Conservation (phyloP, 2,329 filamentous ascomycete genomes). For the Chaetomium strumarium region DNA sequence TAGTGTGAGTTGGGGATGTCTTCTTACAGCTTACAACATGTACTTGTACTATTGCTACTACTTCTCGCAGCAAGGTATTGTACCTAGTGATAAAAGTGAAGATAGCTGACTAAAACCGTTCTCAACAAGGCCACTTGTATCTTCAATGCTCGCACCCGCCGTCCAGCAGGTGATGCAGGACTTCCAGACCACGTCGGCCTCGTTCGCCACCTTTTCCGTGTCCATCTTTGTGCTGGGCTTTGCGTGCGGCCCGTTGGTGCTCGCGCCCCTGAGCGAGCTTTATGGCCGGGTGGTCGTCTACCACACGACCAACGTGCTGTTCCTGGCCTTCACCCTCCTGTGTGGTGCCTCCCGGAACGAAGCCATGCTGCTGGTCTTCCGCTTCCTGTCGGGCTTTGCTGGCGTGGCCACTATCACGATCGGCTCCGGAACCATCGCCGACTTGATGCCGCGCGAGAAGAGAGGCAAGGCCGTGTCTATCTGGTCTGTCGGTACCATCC, state of each 20-base stretch:
- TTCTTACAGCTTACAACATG: not conserved
- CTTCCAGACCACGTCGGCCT: not conserved
- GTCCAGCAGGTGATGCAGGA: not conserved
- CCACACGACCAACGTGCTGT: slow-evolving; percentile 50
- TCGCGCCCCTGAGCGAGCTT: slow-evolving; percentile 55
- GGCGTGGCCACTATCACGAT: slow-evolving; percentile 45
- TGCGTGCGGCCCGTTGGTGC: slow-evolving; percentile 49
- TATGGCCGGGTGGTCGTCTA: slow-evolving; percentile 56
- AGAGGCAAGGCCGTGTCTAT: slow-evolving; percentile 43
- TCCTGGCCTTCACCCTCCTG: slow-evolving; percentile 56
- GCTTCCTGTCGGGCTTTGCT: slow-evolving; percentile 53
- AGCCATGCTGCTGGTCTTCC: slow-evolving; percentile 50
- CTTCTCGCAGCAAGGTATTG: too few species aligned
- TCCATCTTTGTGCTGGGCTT: slow-evolving; percentile 30
- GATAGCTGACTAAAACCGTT: not conserved
- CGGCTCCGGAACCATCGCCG: slow-evolving; percentile 48
- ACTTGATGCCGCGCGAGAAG: slow-evolving; percentile 42
- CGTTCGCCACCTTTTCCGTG: slow-evolving; percentile 1
- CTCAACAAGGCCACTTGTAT: not conserved
- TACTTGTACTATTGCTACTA: too few species aligned
- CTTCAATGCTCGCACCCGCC: slow-evolving; percentile 2
- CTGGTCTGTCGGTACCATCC: slow-evolving; percentile 38
- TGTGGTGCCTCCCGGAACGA: slow-evolving; percentile 53
- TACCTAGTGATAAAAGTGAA: too few species aligned
- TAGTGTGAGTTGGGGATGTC: not conserved